Evolutionary conservation across 805 yeast species (phyloP), one percentile per base, ranked within the genome.

Genomic region (Cyberlindnera saturnus): DNA sequence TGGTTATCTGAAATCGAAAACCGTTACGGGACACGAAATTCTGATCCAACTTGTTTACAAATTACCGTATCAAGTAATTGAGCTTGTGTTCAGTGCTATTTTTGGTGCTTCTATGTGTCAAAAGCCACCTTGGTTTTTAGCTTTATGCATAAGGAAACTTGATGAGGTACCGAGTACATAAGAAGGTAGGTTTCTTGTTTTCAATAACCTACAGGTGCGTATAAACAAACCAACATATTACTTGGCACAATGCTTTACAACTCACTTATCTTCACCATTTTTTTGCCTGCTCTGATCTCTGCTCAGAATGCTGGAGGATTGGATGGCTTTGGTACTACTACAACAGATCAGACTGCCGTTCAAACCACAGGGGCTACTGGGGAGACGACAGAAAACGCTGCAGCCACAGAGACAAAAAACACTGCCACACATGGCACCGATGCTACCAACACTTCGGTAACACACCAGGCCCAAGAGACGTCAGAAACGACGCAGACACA

Each of bases 291-390:
- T 5, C 26, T 48, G 18, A 41, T 42, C 18, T 13, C 43, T 30
- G 50, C 52, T 13, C 48, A 43, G 34, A 30, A 45, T 31, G 43
- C 32, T 9, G 52, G 51, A 31, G 49, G 42, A 7, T 38, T 43
- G 10, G 49, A 45, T 18, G 49, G 36, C n/a, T 19, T 14, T 38
- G 45, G 30, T n/a, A 39, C 47, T 5, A 41, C 41, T 6, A 28
- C 41, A 6, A 36, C 47, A 17, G 30, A 41, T 20, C 34, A 39
- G n/a, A 34, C 39, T 18, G 23, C 38, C 4, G 16, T 10, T 14
- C 33, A 29, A 26, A 31, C 44, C 37, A 23, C 33, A 8, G 32
- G 36, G 19, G 14, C 45, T 15, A 34, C 34, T 11, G 18, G 23
- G 4, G 39, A 19, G 13, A 31, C 32, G 4, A 23, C 41, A 32